Evolutionary conservation across 2,329 filamentous ascomycete species (phyloP).

Genomic region (Paradendryphiella salina): DNA sequence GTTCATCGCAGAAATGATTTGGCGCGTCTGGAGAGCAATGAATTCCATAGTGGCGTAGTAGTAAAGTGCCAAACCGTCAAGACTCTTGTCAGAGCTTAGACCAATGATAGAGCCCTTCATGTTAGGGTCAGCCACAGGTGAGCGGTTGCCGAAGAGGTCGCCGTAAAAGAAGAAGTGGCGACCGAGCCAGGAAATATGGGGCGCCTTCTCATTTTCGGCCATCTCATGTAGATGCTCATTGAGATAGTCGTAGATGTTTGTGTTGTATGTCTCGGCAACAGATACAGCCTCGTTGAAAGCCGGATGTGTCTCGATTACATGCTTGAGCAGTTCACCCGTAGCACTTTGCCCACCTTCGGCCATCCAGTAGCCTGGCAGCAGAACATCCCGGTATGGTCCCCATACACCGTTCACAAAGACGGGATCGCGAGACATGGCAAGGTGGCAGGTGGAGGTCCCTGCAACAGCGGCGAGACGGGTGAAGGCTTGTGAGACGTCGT

Average conservation of each 20-base stretch:
- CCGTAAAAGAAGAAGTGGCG: conserved; percentile 99
- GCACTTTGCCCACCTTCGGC: conserved; percentile 96
- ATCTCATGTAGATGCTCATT: conserved; percentile 84
- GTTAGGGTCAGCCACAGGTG: conserved; percentile 85
- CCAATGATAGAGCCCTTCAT: conserved; percentile 93
- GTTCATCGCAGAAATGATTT: conserved; percentile 96
- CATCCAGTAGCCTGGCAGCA: conserved; percentile 93
- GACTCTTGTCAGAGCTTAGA: conserved; percentile 80
- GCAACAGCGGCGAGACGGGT: conserved; percentile 91
- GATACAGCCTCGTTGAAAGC: conserved; percentile 80
- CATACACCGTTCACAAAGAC: conserved; percentile 95
- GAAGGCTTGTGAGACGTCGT: conserved; percentile 91
- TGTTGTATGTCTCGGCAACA: conserved; percentile 77
- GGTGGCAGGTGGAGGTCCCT: conserved; percentile 94
- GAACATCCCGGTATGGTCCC: conserved; percentile 94
- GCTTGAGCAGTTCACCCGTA: conserved; percentile 90
- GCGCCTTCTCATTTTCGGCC: conserved; percentile 68
- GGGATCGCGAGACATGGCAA: conserved; percentile 90
- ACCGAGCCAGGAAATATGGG: conserved; percentile 79
- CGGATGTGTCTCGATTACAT: conserved; percentile 93
- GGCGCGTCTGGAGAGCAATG: conserved; percentile 93
- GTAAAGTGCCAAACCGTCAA: conserved; percentile 84
- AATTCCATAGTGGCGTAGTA: conserved; percentile 99
- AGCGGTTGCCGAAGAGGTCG: conserved; percentile 95
- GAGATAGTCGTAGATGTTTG: conserved; percentile 93